phyloP scores from a whole-genome alignment of 257 asterid species.

The Solanum appendiculatum region DNA sequence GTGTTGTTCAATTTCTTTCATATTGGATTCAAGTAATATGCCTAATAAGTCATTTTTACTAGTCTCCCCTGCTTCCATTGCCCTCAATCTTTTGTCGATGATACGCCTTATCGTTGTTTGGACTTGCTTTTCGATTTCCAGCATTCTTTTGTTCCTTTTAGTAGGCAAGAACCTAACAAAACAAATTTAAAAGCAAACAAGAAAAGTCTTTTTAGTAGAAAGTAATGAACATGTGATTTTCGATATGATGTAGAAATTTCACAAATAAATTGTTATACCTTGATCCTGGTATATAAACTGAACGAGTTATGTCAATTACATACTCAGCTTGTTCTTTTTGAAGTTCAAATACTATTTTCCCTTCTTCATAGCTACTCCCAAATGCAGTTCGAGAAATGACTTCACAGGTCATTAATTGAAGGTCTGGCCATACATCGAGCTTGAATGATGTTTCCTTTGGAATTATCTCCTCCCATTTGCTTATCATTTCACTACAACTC shows the following conservation, averaged over 20 bases:
- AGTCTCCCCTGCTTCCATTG: conserved; percentile 8
- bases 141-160: conserved; percentile 20
- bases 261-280: conserved; percentile 14
- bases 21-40: conserved; percentile 11
- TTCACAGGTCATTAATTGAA: conserved; percentile 20
- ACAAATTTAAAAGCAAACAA: not conserved
- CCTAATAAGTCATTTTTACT: conserved; percentile 1
- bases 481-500: conserved; percentile 23
- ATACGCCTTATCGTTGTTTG: conserved; percentile 8
- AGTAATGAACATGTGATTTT: not conserved
- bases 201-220: too few species aligned
- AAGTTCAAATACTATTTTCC: conserved; percentile 29
- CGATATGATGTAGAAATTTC: not conserved
- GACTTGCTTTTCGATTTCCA: not conserved
- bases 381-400: conserved; percentile 41
- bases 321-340: conserved; percentile 28
- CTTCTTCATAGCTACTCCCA: conserved; percentile 44
- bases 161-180: conserved; percentile 31
- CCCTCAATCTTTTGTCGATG: conserved; percentile 21
- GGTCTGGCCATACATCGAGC: conserved; percentile 33
- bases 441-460: conserved; percentile 6
- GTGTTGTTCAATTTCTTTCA: conserved; percentile 1
- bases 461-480: conserved; percentile 27
- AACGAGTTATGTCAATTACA: not conserved
- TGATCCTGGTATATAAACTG: conserved; percentile 28